Evolutionary conservation across 179 eudicot species (phyloP).

Genomic region (Camellia oleifera): DNA sequence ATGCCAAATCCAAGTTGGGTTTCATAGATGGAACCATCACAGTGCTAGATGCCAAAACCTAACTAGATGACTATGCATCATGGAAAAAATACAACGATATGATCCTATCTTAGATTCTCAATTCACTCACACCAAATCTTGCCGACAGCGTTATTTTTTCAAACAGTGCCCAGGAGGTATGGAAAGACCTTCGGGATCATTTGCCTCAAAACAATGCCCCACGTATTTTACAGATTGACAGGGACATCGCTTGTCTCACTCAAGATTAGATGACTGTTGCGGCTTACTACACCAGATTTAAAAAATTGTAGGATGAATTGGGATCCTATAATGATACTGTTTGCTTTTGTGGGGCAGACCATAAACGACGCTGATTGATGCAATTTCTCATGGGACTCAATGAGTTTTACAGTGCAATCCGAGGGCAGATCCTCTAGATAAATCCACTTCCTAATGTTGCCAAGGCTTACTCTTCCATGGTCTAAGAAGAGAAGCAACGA

Average conservation of each 20-base stretch:
- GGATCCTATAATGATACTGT: not conserved
- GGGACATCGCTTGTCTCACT: not conserved
- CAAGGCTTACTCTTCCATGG: not conserved
- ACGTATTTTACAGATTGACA: constrained; percentile 6
- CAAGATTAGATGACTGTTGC: constrained; percentile 8
- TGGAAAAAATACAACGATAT: constrained; percentile 6
- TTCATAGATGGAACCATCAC: constrained; percentile 8
- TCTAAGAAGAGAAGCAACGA: constrained; percentile 7
- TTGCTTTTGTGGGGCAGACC: not conserved
- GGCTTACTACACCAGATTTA: not conserved
- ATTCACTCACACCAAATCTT: not conserved
- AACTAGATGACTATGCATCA: too few relatives aligned
- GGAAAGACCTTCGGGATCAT: constrained; percentile 6
- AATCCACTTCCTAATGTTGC: not conserved
- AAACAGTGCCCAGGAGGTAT: not conserved
- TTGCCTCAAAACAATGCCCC: constrained; percentile 18
- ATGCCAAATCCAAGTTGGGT: constrained; percentile 10
- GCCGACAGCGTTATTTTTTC: not conserved
- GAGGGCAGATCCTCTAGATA: too few relatives aligned
- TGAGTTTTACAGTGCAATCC: not conserved
- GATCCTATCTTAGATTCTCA: constrained; percentile 12
- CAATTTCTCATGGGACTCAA: constrained; percentile 9
- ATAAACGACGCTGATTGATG: not conserved
- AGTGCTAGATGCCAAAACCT: not conserved
- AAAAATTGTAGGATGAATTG: not conserved